Base-by-base conservation (phyloP, 176 grass and related monocot species). In the Carex cristatella region DNA sequence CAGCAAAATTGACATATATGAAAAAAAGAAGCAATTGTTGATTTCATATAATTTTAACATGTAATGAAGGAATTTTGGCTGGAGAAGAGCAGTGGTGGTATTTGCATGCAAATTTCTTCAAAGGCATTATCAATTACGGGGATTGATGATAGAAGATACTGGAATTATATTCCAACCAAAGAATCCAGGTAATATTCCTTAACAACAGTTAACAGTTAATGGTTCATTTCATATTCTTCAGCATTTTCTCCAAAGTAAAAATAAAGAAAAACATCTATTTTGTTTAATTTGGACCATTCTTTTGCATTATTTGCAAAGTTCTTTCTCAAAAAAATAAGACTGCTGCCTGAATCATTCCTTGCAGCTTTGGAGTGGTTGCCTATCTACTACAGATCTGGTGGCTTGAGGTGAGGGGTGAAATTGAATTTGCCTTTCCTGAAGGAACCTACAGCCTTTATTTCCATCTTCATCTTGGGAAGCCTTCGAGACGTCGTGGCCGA, bases 121-220 rank as follows among this genome's bases (percentile, higher is more conserved):
- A 99, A 86, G 79, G 90, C 87, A 11, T 89, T 99, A 75, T 94
- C 88, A 61, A 98, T 99, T 59, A 99, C 93, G 0, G 93, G 96
- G 82, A 99, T 99, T 81, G 91, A 92, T 82, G 96, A 99, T 84
- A 87, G 96, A 83, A 88, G 96, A 93, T 99, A 99, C 76, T 99
- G 96, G 96, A 95, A 94, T 60, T 92, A 88, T 77, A 91, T 99
- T 87, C 91, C 91, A 31, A 94, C 83, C 27, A 83, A 92, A 89
- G 93, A 95, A 94, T 95, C 96, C 49, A 94, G 93, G 96, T 99
- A 85, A 68, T 59, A 16, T 84, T 54, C 18, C 65, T 56, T 1
- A 55, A 32, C 4, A 56, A 38, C 5, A 40, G 38, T 37, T 37
- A 37, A 37, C 37, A 68, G 65, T 69, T 69, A 18, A 14, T 69